These are phyloP conservation scores for Pyrus betulifolia DNA, from an alignment of 306 rosid genomes.

Conservation along the genomic window DNA sequence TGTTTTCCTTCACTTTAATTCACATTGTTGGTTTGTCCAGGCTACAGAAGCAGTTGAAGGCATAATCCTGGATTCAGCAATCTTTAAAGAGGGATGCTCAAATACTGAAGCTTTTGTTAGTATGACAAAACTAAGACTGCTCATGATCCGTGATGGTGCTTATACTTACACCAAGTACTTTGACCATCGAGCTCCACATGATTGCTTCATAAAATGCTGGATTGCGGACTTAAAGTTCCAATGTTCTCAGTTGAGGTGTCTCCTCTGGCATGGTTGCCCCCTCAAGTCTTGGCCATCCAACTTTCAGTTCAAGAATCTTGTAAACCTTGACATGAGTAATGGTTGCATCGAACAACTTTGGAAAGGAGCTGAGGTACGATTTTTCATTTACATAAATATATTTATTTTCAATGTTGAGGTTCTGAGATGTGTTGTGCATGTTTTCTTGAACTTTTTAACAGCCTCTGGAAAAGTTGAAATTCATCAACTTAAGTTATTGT, in stretches of 20 bases:
- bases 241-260: slow-evolving; percentile 13
- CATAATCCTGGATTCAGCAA: no score
- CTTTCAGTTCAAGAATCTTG: slow-evolving; percentile 4
- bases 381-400: not conserved
- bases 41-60: no score
- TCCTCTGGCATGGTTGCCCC: slow-evolving; percentile 17
- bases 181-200: no score
- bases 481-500: no score
- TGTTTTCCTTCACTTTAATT: no score
- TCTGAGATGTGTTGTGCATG: not conserved
- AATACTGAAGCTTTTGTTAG: slow-evolving; percentile 20
- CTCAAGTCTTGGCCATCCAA: not conserved
- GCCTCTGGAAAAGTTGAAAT: not conserved
- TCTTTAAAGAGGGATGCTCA: not conserved
- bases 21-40: no score
- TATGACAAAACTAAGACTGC: slow-evolving; percentile 17
- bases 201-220: no score
- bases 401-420: not conserved
- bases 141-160: not conserved
- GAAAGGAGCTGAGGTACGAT: not conserved
- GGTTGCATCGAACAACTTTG: not conserved
- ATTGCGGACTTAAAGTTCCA: not conserved
- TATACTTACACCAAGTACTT: no score
- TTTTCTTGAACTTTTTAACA: not conserved
- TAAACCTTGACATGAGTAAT: slow-evolving; percentile 1